Base-by-base conservation (phyloP, 1,139 yeast genomes). In the Taphrina communis region DNA sequence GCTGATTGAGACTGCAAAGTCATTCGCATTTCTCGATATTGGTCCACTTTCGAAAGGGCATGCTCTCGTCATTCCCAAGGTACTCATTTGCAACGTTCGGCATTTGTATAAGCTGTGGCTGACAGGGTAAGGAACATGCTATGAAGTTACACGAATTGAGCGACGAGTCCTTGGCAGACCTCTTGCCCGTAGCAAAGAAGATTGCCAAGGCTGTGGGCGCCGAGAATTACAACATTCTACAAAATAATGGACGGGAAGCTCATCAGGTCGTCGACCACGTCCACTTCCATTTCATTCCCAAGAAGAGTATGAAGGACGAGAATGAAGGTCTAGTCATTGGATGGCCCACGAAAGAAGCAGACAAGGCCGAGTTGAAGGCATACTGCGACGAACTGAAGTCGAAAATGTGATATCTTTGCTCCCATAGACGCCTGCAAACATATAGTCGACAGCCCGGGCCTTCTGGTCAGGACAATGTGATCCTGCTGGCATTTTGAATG, bases 281-380 rank as follows among this genome's bases (percentile, higher is more conserved):
- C 70, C 99, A 93, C 78, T 89, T 94, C 84, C 99, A 94, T 77
- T 85, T 94, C 79, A 94, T 94, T 76, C 99, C 99, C 57, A 93
- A 93, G 83, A 63, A 63, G 61, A 63, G 67, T 58, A 44, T 55
- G 55, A 83, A 83, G 70, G 87, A 87, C 74, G 81, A 78, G 1
- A 83, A 83, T 51, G 81, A 92, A 19, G 98, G 98, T 0, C 83
- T 93, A 72, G 83, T 82, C 48, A 92, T 93, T 48, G 97, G 94
- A 42, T 93, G 98, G 97, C 97, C 97, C 5, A 87, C 90, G n/a
- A 85, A 86, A 73, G 84, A 83, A 39, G 63, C 58, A 12, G 63
- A 65, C 44, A 65, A 55, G 58, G 68, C 42, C 17, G 63, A 65
- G 52, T 50, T 65, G 56, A 58, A 57, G 42, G 58, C 48, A 7